Base-by-base conservation (phyloP, 768 basidiomycete species). In the Imleria badia region DNA sequence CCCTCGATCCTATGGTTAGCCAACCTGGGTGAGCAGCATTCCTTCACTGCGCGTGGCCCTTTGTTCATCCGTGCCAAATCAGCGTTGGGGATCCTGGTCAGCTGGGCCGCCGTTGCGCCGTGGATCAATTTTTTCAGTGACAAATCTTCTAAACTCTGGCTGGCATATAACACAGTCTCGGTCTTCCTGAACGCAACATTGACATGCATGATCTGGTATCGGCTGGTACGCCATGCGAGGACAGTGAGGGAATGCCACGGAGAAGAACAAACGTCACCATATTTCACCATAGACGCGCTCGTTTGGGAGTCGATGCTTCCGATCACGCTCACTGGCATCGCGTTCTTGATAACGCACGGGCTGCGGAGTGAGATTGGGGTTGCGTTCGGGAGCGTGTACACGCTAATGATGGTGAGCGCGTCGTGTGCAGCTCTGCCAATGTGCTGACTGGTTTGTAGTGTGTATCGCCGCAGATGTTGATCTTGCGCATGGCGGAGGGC, bases 381-480 rank as follows among this genome's bases (percentile, higher is more conserved):
- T 13, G 30, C 26, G 5, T 59, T 65, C 30, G 5, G 13, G n/a
- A 29, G 36, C 12, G 51, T 61, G 20, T 55, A 61, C 19, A 34
- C 46, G 3, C 15, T 58, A 31, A 35, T 52, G 31, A 60, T 51
- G 55, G 62, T 61, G 13, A 31, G 54, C 6, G 9, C 22, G 17
- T 19, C 15, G 7, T 15, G 7, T 15, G 17, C 4, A 19, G 36
- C 44, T 45, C 17, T 40, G 15, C 14, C 10, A 2, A 19, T 6
- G 3, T 17, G 17, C 26, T 49, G 35, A 56, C 12, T 3, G 14
- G 8, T 30, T 12, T 17, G 8, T 14, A 63, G 60, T 50, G 58
- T 44, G 39, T 62, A 33, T 63, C 62, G 12, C 45, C 57, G 9
- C 63, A 59, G 36, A 46, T 56, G 42, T 29, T 61, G n/a, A 55